phyloP scores from a whole-genome alignment of 1,284 basidiomycete species.

The Fomitiporia mediterranea region DNA sequence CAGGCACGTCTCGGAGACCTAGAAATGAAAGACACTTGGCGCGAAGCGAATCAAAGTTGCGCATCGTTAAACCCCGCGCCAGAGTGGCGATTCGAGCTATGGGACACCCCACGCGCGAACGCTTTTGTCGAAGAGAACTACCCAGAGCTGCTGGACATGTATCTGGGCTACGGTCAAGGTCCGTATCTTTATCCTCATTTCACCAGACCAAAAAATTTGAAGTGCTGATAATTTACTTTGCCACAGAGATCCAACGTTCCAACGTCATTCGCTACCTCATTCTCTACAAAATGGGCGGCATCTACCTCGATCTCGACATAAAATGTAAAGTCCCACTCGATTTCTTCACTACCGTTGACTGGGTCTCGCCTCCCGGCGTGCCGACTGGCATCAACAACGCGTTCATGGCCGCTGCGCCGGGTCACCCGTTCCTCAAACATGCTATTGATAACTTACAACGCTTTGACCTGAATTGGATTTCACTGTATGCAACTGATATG shows the following conservation, averaged over 20 bases:
- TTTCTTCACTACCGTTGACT: constrained; percentile 13
- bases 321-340: constrained; percentile 10
- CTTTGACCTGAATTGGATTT: constrained; percentile 11
- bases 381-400: constrained; percentile 10
- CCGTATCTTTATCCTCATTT: not conserved
- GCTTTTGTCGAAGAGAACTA: constrained; percentile 9
- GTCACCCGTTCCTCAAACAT: constrained; percentile 11
- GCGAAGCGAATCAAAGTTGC: constrained; percentile 7
- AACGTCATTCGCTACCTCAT: constrained; percentile 14
- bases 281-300: constrained; percentile 9
- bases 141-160: constrained; percentile 6
- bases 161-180: constrained; percentile 13
- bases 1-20: constrained; percentile 11
- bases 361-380: constrained; percentile 9
- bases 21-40: constrained; percentile 7
- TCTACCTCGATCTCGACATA: constrained; percentile 8
- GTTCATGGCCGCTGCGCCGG: constrained; percentile 7
- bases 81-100: constrained; percentile 10
- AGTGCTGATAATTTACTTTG: not conserved
- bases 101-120: constrained; percentile 7
- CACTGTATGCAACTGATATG: constrained; percentile 10
- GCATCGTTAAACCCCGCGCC: not conserved
- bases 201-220: not conserved
- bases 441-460: constrained; percentile 4
- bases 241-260: constrained; percentile 11